Evolutionary conservation across 108 stramenopile genomes (phyloP).

Genomic region (Fistulifera pelliculosa): DNA sequence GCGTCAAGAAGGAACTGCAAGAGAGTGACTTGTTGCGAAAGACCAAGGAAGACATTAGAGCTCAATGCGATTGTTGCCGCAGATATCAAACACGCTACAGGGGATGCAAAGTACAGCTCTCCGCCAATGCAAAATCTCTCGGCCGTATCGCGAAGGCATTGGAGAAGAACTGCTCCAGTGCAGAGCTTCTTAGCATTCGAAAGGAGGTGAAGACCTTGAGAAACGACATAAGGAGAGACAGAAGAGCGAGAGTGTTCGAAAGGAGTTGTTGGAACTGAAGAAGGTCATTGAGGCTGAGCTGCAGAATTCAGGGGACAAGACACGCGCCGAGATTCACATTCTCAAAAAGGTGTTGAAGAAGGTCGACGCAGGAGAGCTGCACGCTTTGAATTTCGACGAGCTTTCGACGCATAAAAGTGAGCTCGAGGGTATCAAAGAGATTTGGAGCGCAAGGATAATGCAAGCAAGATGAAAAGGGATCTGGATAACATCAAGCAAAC

Average conservation of each 20-base stretch:
- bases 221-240: constrained; percentile 4
- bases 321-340: background rate
- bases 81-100: background rate
- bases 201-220: background rate
- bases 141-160: background rate
- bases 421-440: constrained; percentile 1
- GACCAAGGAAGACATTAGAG: background rate
- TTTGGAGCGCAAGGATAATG: background rate
- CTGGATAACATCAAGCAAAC: background rate
- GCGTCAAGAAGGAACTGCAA: background rate
- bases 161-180: background rate
- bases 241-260: background rate
- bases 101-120: background rate
- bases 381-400: background rate
- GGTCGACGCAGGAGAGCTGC: background rate
- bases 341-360: constrained; percentile 1
- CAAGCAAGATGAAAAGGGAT: constrained; percentile 2
- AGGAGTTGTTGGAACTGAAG: background rate
- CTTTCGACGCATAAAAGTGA: constrained; percentile 1
- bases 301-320: background rate
- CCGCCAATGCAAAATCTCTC: background rate
- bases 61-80: background rate
- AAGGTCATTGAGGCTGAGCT: constrained; percentile 1
- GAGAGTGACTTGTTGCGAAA: background rate
- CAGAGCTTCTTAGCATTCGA: background rate